Base-by-base conservation (phyloP, 768 basidiomycete genomes). In the Leccinum broughii region DNA sequence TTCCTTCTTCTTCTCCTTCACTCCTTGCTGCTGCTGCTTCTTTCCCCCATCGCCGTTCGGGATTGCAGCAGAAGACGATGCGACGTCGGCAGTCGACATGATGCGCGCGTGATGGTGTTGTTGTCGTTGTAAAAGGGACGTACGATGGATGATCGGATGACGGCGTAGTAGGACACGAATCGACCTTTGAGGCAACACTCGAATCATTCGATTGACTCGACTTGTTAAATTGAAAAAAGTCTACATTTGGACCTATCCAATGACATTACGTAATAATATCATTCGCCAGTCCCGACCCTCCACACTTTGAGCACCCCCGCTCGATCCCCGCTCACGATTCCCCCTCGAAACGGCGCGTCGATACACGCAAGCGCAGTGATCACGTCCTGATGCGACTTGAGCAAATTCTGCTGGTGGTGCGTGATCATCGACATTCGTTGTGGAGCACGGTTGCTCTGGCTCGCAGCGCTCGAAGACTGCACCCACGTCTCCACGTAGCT, bases 261-360 rank as follows among this genome's bases (percentile, higher is more conserved):
- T 51, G 3, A 51, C 26, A 24, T 28, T 50, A 50, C 49, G 49
- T 50, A 50, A 50, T 49, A 20, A 20, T 22, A 48, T 57, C 67
- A 76, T 34, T 83, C 82, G 4, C 78, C 72, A 50, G 77, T 68
- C 22, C 92, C 90, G 22, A 91, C 83, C 59, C 87, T 81, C 90
- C 90, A 98, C 1, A 97, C 90, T 72, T 97, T 98, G 64, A 98
- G 82, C 20, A 88, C 87, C 3, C 97, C 97, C 22, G 88, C 82
- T 51, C 93, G 81, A 72, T 98, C 96, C 2, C 91, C 96, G 63
- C 90, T 94, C n/a, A 98, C 84, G 51, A 97, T 83, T 1, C 93
- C 92, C 26, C 93, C 94, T 57, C 92, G 83, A 76, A 98, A 98
- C 1, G 96, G 94, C 1, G 95, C 89, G 64, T 97, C 93, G 56